Conservation (phyloP, 164 flowering plant species). For the Vitis riparia region DNA sequence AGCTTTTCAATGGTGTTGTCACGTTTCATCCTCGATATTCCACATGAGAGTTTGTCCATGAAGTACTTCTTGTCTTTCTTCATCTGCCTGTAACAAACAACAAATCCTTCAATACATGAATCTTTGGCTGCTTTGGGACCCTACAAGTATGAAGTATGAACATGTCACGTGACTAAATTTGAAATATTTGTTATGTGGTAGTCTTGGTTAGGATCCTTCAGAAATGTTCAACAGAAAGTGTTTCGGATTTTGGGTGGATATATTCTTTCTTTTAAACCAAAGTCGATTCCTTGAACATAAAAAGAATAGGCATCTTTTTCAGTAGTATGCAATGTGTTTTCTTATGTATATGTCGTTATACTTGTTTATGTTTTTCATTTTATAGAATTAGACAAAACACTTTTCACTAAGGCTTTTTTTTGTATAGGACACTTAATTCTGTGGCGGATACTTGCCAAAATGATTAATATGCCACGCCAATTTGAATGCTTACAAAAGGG, state of each 20-base stretch:
- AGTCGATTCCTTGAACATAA: too few relatives aligned
- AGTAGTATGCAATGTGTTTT: too few relatives aligned
- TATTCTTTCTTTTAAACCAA: too few relatives aligned
- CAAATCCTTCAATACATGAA: neutral
- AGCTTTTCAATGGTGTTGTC: slow-evolving; percentile 43
- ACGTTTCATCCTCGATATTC: slow-evolving; percentile 52
- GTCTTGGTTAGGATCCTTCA: neutral
- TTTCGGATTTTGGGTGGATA: neutral
- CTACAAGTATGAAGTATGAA: neutral
- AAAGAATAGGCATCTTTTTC: too few relatives aligned
- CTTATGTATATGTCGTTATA: too few relatives aligned
- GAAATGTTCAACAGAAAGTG: neutral
- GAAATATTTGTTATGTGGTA: neutral
- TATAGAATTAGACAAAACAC: too few relatives aligned
- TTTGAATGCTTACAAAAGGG: too few relatives aligned
- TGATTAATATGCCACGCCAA: too few relatives aligned
- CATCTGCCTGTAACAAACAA: slow-evolving; percentile 45
- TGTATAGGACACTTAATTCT: too few relatives aligned
- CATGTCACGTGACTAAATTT: neutral
- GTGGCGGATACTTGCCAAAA: too few relatives aligned
- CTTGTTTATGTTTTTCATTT: too few relatives aligned
- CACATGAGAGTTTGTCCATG: slow-evolving; percentile 52
- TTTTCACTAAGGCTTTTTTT: too few relatives aligned
- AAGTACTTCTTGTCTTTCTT: slow-evolving; percentile 58
- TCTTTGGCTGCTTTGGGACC: neutral